Conservation (phyloP, 2,329 filamentous ascomycete genomes). For the Aspergillus alliaceus region DNA sequence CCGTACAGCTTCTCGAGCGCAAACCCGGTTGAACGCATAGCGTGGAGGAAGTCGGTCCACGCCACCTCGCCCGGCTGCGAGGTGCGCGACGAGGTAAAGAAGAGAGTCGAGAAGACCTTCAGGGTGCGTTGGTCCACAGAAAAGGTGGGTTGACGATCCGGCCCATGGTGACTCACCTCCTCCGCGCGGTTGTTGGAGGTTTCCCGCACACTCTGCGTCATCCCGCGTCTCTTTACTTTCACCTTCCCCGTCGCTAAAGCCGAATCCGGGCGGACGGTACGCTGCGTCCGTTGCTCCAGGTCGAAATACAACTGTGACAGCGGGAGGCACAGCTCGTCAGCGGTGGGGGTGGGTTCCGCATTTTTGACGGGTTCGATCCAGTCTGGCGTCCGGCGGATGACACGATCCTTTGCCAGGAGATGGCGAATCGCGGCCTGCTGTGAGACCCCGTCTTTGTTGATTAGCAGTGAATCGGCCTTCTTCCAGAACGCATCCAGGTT, state of each 20-base stretch:
- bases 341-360: neutral
- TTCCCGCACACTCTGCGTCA: neutral
- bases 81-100: slow-evolving; percentile 34
- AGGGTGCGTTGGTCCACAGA: slow-evolving; percentile 35
- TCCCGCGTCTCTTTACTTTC: slow-evolving; percentile 18
- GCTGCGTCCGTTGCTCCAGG: neutral
- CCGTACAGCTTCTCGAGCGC: slow-evolving; percentile 58
- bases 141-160: slow-evolving; percentile 29
- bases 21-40: slow-evolving; percentile 54
- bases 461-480: slow-evolving; percentile 27
- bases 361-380: slow-evolving; percentile 44
- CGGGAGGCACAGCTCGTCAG: neutral
- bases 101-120: slow-evolving; percentile 47
- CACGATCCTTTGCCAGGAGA: slow-evolving; percentile 34
- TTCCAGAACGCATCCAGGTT: slow-evolving; percentile 52
- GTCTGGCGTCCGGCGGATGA: slow-evolving; percentile 49
- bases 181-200: neutral
- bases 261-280: neutral
- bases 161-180: neutral
- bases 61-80: slow-evolving; percentile 50
- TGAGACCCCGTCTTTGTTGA: slow-evolving; percentile 19
- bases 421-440: slow-evolving; percentile 23
- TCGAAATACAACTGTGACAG: neutral
- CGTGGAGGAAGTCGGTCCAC: slow-evolving; percentile 56
- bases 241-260: neutral